phyloP scores from a whole-genome alignment of 805 yeast species.

The Aciculoconidium aculeatum region DNA sequence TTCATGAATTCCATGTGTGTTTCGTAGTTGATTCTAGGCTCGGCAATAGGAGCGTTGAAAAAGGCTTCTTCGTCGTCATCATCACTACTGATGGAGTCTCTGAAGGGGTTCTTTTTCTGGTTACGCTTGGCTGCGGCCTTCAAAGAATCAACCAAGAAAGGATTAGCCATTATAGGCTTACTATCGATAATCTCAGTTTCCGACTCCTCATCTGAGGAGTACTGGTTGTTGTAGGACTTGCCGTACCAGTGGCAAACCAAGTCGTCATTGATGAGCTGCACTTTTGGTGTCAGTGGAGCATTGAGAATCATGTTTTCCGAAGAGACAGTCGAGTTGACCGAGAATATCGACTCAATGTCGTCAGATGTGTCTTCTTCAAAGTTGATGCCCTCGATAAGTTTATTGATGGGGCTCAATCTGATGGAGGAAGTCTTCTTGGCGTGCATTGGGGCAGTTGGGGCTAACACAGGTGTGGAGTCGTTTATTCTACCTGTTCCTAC shows the following conservation, averaged over 20 bases:
- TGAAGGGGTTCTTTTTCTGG: constrained; percentile 1
- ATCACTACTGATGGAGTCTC: neutral
- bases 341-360: too few species aligned
- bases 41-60: constrained; percentile 6
- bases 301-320: too few species aligned
- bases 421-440: too few species aligned
- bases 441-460: too few species aligned
- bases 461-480: too few species aligned
- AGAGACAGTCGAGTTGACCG: too few species aligned
- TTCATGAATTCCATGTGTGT: constrained; percentile 25
- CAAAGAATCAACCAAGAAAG: constrained; percentile 13
- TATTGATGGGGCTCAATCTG: too few species aligned
- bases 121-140: constrained; percentile 2
- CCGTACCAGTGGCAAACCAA: constrained; percentile 34
- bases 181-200: constrained; percentile 8
- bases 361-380: constrained; percentile 27
- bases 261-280: constrained; percentile 28
- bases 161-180: constrained; percentile 14
- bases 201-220: constrained; percentile 27
- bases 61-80: constrained; percentile 1
- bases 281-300: constrained; percentile 24
- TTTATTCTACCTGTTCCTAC: constrained; percentile 31
- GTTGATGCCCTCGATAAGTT: too few species aligned
- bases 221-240: constrained; percentile 22
- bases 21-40: constrained; percentile 9